phyloP scores from a whole-genome alignment of 1,139 yeast species.

The Yamadazyma epiphylla region DNA sequence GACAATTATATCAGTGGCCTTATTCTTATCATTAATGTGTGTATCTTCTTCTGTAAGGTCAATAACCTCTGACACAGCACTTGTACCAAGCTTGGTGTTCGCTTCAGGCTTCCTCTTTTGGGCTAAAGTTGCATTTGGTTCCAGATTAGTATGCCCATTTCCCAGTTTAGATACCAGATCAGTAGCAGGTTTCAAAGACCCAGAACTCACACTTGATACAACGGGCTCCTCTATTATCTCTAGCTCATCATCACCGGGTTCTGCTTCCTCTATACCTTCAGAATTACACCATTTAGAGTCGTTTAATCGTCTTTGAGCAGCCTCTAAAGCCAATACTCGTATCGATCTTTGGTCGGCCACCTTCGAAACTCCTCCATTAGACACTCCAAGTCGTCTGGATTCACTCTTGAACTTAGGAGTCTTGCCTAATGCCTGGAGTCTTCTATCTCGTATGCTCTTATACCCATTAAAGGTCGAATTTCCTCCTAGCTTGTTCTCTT shows the following conservation, averaged over 20 bases:
- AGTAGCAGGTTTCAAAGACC: too few relatives aligned
- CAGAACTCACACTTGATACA: background rate
- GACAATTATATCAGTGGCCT: too few relatives aligned
- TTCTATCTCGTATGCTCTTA: conserved; percentile 30
- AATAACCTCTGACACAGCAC: too few relatives aligned
- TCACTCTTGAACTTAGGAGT: conserved; percentile 35
- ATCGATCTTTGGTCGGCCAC: conserved; percentile 18
- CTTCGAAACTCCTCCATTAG: conserved; percentile 6
- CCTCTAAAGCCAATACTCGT: conserved; percentile 53
- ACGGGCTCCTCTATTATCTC: conserved; percentile 9
- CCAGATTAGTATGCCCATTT: background rate
- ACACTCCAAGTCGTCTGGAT: conserved; percentile 33
- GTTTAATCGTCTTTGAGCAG: conserved; percentile 60
- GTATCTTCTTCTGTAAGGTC: too few relatives aligned
- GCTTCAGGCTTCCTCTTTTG: too few relatives aligned
- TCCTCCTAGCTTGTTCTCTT: conserved; percentile 53
- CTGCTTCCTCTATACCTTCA: conserved; percentile 16
- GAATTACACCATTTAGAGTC: conserved; percentile 57
- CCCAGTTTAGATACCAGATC: too few relatives aligned
- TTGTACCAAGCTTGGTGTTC: too few relatives aligned
- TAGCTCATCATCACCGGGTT: conserved; percentile 33
- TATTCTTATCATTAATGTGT: too few relatives aligned
- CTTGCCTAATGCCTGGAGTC: conserved; percentile 35
- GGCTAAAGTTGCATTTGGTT: background rate
- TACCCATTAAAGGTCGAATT: conserved; percentile 13